Evolutionary conservation across 257 asterid genomes (phyloP), one percentile per base, ranked within the genome.

Genomic region (Ocimum tenuiflorum): DNA sequence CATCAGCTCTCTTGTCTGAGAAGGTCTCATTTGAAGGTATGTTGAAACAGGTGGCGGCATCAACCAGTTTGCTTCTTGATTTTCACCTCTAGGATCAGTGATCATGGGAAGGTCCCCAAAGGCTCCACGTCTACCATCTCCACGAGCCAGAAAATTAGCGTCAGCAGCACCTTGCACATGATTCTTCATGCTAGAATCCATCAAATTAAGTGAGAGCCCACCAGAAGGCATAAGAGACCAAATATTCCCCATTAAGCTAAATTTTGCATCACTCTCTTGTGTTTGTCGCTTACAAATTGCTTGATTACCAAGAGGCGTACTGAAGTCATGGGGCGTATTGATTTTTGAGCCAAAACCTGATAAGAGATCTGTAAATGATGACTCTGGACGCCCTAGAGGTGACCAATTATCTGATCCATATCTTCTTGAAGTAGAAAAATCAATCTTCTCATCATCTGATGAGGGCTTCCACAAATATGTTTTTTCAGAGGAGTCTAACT

Each of bases 301-400:
- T 77, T 79, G 92, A 38, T 82, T 85, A 31, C 75, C 77, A 49
- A 77, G 63, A 10, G 78, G 73, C 39, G 67, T 50, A 41, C 72
- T 65, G 68, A 76, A 81, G 61, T 81, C 91, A 70, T 48, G 78
- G 19, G 86, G 55, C 8, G 81, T 20, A 75, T 71, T 86, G 15
- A 42, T 58, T 72, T 82, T 89, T 15, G 86, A 71, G 29, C 95
- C 95, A 76, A 90, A 88, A 56, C 97, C 92, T 9, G 99, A 83
- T 46, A 92, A 69, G 23, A 92, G 85, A 77, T 88, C 95, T 1
- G 94, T 80, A 73, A 85, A 84, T 19, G 97, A 83, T 7, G 94
- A 75, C 60, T 88, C 97, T 0, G 87, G 86, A 74, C 88, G 82
- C 69, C 87, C 91, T 20, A 75, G 31, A 68, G 88, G 89, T 45